Evolutionary conservation across 2,329 filamentous ascomycete species (phyloP).

Genomic region (Colletotrichum godetiae): DNA sequence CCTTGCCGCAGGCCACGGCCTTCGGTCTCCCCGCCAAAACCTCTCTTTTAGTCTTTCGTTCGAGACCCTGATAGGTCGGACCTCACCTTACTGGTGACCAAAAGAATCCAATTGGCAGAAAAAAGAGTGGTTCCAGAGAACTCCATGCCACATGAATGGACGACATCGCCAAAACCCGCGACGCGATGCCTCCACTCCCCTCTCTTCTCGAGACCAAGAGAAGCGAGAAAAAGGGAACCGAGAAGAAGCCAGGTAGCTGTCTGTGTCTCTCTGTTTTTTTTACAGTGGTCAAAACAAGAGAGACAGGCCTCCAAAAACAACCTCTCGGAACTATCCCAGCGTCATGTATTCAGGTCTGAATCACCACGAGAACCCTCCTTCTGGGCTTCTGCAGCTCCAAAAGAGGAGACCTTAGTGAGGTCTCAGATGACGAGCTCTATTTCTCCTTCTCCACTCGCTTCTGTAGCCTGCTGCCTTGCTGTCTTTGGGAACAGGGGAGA

Average conservation of each 20-base stretch:
- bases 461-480: not conserved
- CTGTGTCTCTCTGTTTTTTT: not conserved
- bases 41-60: not conserved
- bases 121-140: not conserved
- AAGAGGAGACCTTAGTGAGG: not conserved
- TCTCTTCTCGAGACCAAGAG: not conserved
- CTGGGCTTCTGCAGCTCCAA: not conserved
- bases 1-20: conserved; percentile 29
- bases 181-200: not conserved
- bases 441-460: not conserved
- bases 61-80: not conserved
- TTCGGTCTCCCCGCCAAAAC: not conserved
- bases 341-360: not conserved
- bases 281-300: not conserved
- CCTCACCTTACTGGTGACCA: not conserved
- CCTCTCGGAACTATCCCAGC: not conserved
- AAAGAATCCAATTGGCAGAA: not conserved
- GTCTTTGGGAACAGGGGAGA: not conserved
- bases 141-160: conserved; percentile 22
- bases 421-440: not conserved
- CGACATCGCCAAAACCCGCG: not conserved
- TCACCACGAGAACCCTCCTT: not conserved
- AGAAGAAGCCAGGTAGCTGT: not conserved
- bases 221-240: not conserved
- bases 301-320: not conserved